Evolutionary conservation across 2,329 filamentous ascomycete genomes (phyloP), one percentile per base, ranked within the genome.

Genomic region (Intubia oerlemansii): DNA sequence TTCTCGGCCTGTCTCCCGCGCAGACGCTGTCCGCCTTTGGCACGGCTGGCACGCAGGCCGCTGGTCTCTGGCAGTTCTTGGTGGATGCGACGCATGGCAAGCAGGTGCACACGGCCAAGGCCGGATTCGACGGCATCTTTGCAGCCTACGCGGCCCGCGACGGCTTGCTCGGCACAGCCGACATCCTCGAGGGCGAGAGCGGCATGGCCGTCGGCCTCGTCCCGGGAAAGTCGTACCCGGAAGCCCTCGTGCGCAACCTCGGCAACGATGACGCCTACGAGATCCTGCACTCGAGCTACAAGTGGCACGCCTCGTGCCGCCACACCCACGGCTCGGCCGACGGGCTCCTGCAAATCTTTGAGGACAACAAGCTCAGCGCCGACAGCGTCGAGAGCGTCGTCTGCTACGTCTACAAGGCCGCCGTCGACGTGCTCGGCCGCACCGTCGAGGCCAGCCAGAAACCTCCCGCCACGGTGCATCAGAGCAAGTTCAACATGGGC

Each of bases 401-500:
- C 12, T 27, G 25, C 19, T 10, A 31, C 20, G 16, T 20, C 3
- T 31, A 31, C n/a, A n/a, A 14, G 3, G 19, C 30, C 3, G 30
- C 30, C 5, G 5, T 31, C 7, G 30, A 31, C 9, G 20, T 31
- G 7, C 30, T 31, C 7, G 13, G 12, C 7, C 25, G 20, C 8
- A 28, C 18, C n/a, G 30, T 10, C 0, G 17, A 16, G 5, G 24
- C 14, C 14, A 17, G 17, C 2, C 17, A 27, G 12, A n/a, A n/a
- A n/a, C n/a, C n/a, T n/a, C n/a, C n/a, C n/a, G n/a, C n/a, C n/a
- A 31, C 30, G 3, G 25, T 31, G 10, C 30, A 31, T 21, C 30
- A 31, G 30, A 31, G 30, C 30, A 31, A 31, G 19, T 31, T 31
- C 6, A 13, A 5, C n/a, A 31, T 31, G 30, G 30, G 30, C n/a